Conservation (phyloP, 1,139 yeast genomes). For the Lodderomyces margitis region DNA sequence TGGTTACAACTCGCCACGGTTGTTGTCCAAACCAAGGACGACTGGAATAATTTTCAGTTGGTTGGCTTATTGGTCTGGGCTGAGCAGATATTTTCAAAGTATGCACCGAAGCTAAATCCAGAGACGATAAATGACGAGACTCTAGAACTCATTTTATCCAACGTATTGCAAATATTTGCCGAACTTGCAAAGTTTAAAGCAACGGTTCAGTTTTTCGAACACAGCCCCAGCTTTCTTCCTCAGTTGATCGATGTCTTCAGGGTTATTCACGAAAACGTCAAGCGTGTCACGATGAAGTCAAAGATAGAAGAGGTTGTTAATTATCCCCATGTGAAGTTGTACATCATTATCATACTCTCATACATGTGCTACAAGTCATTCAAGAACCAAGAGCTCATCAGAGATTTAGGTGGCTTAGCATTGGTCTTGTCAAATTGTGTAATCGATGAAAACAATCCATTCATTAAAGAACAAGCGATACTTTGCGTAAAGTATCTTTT, state of each 20-base stretch:
- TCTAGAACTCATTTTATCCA: constrained; percentile 19
- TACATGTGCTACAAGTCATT: constrained; percentile 51
- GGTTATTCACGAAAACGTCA: constrained; percentile 48
- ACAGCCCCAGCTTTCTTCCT: constrained; percentile 31
- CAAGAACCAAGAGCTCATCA: constrained; percentile 62
- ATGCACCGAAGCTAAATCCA: constrained; percentile 16
- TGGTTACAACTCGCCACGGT: constrained; percentile 15
- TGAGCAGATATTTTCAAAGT: constrained; percentile 34
- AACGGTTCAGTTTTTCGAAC: constrained; percentile 50
- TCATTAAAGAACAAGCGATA: constrained; percentile 80
- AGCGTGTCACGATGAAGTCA: constrained; percentile 29
- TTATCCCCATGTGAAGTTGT: constrained; percentile 63
- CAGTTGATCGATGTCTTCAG: constrained; percentile 45
- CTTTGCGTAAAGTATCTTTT: constrained; percentile 71
- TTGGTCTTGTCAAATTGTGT: constrained; percentile 76
- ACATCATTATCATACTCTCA: constrained; percentile 61
- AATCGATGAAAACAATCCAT: constrained; percentile 87
- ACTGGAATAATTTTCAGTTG: constrained; percentile 53
- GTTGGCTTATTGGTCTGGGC: constrained; percentile 57
- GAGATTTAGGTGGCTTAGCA: constrained; percentile 68
- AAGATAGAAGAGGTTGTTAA: constrained; percentile 30
- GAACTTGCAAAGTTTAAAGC: constrained; percentile 52
- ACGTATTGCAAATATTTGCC: constrained; percentile 50
- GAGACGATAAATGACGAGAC: constrained; percentile 15
- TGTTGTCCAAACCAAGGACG: constrained; percentile 46